Evolutionary conservation across 257 asterid genomes (phyloP).

Genomic region (Solanum bulbocastanum): DNA sequence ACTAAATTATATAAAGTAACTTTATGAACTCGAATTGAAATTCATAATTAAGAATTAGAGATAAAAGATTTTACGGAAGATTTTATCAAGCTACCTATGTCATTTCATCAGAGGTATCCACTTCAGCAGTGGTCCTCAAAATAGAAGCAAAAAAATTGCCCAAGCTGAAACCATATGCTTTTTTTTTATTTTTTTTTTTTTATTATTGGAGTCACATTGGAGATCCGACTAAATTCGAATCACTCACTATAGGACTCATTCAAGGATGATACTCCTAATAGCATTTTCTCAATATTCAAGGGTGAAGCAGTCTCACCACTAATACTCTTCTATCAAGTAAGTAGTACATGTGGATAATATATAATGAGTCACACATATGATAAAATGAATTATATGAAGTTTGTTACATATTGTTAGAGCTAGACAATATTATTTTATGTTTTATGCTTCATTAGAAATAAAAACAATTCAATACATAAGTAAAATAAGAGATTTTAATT

Average conservation of each 20-base stretch:
- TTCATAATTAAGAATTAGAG: background rate
- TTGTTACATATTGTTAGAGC: background rate
- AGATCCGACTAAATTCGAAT: too few species aligned
- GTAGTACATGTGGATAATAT: background rate
- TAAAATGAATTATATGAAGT: background rate
- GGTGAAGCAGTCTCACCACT: too few species aligned
- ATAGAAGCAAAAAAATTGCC: background rate
- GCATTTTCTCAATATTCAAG: too few species aligned
- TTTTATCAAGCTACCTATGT: too few species aligned
- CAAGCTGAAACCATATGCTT: background rate
- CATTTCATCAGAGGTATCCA: background rate
- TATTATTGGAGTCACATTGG: accelerated
- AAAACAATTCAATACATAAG: background rate
- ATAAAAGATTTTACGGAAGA: too few species aligned
- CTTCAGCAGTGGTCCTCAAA: background rate
- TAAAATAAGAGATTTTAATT: too few species aligned
- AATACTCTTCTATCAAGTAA: background rate
- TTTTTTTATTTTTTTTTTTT: too few species aligned
- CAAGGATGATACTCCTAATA: accelerated
- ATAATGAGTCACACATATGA: background rate
- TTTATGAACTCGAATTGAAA: background rate
- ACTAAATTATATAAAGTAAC: too few species aligned
- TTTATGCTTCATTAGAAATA: background rate
- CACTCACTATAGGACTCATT: too few species aligned
- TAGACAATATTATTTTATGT: background rate